Percentiles rank a stretch among this genome's conserved stretches.
Conservation (phyloP, 2,329 filamentous ascomycete genomes). For the Herpotrichia juniperi region DNA sequence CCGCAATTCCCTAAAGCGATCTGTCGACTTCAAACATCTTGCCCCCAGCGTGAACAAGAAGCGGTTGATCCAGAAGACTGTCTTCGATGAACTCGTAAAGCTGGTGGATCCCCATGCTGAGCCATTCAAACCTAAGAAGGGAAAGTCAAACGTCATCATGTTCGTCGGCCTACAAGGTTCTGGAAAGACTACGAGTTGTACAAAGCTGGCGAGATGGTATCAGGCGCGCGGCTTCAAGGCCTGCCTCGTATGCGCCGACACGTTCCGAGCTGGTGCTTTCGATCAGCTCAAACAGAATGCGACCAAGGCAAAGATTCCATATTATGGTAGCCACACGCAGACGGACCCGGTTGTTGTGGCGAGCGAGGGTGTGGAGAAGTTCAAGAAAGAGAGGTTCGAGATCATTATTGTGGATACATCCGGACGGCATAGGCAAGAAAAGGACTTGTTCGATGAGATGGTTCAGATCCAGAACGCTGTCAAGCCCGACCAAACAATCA, state of each 20-base stretch:
- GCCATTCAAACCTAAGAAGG: constrained; percentile 96
- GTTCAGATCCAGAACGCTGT: constrained; percentile 92
- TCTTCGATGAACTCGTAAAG: constrained; percentile 95
- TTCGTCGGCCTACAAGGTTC: constrained; percentile 98
- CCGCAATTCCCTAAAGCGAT: constrained; percentile 87
- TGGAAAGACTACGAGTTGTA: constrained; percentile 98
- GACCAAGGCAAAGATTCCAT: constrained; percentile 98
- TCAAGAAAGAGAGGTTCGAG: constrained; percentile 98
- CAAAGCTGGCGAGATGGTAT: constrained; percentile 94
- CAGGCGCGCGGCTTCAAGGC: constrained; percentile 90
- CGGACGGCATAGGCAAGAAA: constrained; percentile 91
- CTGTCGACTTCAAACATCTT: constrained; percentile 94
- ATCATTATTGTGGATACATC: constrained; percentile 99
- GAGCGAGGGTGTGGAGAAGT: constrained; percentile 95
- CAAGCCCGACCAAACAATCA: constrained; percentile 93
- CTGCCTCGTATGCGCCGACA: constrained; percentile 95
- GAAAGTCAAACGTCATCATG: constrained; percentile 97
- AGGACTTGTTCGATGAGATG: constrained; percentile 97
- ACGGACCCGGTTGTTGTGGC: constrained; percentile 94
- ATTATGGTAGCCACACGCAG: constrained; percentile 95
- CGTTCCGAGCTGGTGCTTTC: constrained; percentile 97
- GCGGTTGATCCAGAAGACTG: constrained; percentile 94
- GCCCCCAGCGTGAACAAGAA: constrained; percentile 96
- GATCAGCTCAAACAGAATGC: constrained; percentile 99
- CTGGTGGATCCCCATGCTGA: constrained; percentile 95